Percentiles rank a stretch among this genome's conserved stretches.
Evolutionary conservation across 2,329 filamentous ascomycete species (phyloP).

Genomic region (Sodiomyces alkalinus): DNA sequence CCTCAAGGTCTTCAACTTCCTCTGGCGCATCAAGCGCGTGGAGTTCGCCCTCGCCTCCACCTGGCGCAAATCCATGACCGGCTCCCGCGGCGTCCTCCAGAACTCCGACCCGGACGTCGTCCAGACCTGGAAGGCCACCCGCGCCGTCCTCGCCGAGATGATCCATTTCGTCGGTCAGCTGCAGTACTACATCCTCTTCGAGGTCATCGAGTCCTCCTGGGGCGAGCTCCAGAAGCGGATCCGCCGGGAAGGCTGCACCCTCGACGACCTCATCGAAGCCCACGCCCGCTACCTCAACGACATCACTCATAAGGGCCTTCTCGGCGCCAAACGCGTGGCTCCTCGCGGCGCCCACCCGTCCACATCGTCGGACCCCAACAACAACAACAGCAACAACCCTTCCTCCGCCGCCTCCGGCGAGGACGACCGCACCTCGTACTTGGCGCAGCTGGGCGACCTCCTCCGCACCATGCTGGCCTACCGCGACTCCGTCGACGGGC

Average conservation of each 20-base stretch:
- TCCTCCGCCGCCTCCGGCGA: constrained; percentile 24
- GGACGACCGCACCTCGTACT: constrained; percentile 64
- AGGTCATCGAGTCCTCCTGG: constrained; percentile 96
- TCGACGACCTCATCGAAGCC: constrained; percentile 88
- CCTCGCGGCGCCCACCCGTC: constrained; percentile 20
- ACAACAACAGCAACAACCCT: constrained; percentile 24
- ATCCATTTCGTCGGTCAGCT: constrained; percentile 94
- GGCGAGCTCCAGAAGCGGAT: constrained; percentile 74
- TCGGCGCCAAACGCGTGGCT: constrained; percentile 50
- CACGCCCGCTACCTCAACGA: constrained; percentile 82
- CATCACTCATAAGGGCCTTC: constrained; percentile 89
- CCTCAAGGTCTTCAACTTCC: constrained; percentile 96
- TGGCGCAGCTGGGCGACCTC: constrained; percentile 81
- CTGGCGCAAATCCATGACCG: constrained; percentile 94
- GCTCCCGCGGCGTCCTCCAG: constrained; percentile 76
- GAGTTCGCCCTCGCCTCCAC: constrained; percentile 85
- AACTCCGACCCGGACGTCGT: constrained; percentile 53
- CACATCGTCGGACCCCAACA: constrained; percentile 19
- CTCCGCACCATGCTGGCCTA: constrained; percentile 89
- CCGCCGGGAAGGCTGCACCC: constrained; percentile 69
- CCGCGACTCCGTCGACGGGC: constrained; percentile 80
- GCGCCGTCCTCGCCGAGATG: constrained; percentile 90
- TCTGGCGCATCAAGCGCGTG: constrained; percentile 95
- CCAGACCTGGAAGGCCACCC: constrained; percentile 76
- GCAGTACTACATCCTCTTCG: constrained; percentile 97